Evolutionary conservation across 352 stramenopile genomes (phyloP).

Genomic region (Phytophthora sp.): DNA sequence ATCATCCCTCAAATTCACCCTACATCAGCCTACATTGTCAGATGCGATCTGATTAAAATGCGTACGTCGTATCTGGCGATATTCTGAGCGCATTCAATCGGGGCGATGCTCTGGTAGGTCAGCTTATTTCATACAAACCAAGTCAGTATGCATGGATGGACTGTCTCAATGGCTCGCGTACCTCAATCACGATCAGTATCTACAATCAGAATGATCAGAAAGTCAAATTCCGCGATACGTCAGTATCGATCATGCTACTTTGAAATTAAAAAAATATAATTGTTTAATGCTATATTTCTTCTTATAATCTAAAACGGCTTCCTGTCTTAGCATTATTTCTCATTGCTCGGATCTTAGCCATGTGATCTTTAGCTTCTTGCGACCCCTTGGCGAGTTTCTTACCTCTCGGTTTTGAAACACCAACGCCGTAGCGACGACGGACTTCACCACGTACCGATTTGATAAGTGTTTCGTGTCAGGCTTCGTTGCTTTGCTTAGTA

Average conservation of each 20-base stretch:
- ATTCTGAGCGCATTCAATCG: slow-evolving; percentile 11
- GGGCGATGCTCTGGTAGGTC: slow-evolving; percentile 1
- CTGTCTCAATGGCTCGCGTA: slow-evolving; percentile 8
- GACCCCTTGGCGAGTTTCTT: no score
- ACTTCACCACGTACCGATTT: not conserved
- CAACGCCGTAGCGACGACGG: slow-evolving; percentile 12
- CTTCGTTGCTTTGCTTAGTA: slow-evolving; percentile 8
- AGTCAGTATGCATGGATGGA: slow-evolving; percentile 27
- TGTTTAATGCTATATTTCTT: not conserved
- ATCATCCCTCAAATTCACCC: slow-evolving; percentile 19
- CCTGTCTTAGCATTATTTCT: no score
- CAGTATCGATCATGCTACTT: slow-evolving; percentile 18
- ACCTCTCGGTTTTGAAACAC: no score
- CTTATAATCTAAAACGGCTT: not conserved
- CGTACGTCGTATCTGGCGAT: slow-evolving; percentile 15
- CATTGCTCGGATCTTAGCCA: not conserved
- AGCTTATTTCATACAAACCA: slow-evolving; percentile 19
- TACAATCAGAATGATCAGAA: no score
- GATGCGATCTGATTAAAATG: slow-evolving; percentile 30
- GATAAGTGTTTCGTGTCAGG: slow-evolving; percentile 10
- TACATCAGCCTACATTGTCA: slow-evolving; percentile 17
- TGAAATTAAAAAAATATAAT: slow-evolving; percentile 2
- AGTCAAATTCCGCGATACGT: slow-evolving; percentile 4
- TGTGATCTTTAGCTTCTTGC: not conserved
- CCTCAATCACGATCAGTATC: slow-evolving; percentile 10